phyloP scores from a whole-genome alignment of 2,329 filamentous ascomycete genomes.

The Aspergillus neotritici region DNA sequence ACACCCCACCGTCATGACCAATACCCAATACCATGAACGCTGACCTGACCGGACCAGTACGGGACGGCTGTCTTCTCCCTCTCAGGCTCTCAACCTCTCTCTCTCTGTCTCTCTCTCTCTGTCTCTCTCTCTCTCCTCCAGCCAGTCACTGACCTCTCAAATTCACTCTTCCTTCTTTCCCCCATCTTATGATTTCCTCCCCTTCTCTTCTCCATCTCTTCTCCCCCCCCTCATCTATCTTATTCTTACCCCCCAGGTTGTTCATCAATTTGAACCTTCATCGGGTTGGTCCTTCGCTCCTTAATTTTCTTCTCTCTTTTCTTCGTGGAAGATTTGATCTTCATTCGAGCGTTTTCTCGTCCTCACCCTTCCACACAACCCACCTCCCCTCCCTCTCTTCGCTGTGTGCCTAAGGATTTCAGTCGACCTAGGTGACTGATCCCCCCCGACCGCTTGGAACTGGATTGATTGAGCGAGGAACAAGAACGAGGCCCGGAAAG shows the following conservation, averaged over 20 bases:
- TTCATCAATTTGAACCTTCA: no score
- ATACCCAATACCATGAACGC: background rate
- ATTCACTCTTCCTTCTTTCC: background rate
- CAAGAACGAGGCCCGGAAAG: slow-evolving; percentile 31
- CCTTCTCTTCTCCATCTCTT: slow-evolving; percentile 2
- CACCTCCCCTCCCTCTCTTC: background rate
- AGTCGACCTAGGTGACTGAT: slow-evolving; percentile 18
- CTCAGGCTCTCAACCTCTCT: slow-evolving; percentile 10
- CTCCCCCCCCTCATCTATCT: background rate
- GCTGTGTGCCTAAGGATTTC: slow-evolving; percentile 4
- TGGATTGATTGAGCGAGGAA: slow-evolving; percentile 4
- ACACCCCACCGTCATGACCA: no score
- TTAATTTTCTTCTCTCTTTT: slow-evolving; percentile 7
- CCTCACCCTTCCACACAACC: slow-evolving; percentile 5
- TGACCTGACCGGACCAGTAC: no score
- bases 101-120: slow-evolving; percentile 10
- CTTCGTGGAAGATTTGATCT: background rate
- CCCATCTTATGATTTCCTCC: no score
- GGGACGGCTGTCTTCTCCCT: slow-evolving; percentile 4
- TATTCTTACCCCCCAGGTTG: background rate
- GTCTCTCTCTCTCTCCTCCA: slow-evolving; percentile 12
- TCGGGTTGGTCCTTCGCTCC: slow-evolving; percentile 4
- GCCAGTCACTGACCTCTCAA: background rate
- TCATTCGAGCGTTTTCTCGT: slow-evolving; percentile 9
- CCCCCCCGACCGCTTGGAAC: slow-evolving; percentile 25